Evolutionary conservation across 2,329 filamentous ascomycete genomes (phyloP).

Genomic region (Drechslerella dactyloides): DNA sequence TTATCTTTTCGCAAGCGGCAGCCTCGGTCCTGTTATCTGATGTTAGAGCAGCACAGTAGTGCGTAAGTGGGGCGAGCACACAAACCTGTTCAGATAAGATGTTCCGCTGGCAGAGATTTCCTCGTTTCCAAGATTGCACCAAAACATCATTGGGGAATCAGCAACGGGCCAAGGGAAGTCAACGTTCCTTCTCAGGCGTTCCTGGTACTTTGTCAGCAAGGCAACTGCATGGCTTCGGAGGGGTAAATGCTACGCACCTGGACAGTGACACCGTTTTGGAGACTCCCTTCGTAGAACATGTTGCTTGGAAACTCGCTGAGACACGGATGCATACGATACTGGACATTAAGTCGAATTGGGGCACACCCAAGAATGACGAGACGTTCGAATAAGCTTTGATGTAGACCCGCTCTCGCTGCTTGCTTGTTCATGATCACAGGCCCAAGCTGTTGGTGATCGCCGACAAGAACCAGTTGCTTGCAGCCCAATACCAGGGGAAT

Average conservation of each 20-base stretch:
- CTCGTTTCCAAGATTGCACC: conserved; percentile 96
- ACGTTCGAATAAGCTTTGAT: conserved; percentile 98
- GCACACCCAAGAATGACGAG: conserved; percentile 88
- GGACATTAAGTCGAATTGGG: conserved; percentile 91
- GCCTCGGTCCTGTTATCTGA: conserved; percentile 75
- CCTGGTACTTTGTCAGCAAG: conserved; percentile 55
- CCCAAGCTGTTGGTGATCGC: conserved; percentile 96
- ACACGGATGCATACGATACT: conserved; percentile 99
- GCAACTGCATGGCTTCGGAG: not conserved
- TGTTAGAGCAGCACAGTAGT: not conserved
- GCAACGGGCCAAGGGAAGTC: conserved; percentile 97
- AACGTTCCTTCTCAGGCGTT: conserved; percentile 87
- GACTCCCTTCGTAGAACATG: conserved; percentile 98
- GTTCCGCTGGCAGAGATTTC: conserved; percentile 98
- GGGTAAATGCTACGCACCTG: conserved; percentile 59
- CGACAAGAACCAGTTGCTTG: conserved; percentile 98
- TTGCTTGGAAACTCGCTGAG: conserved; percentile 97
- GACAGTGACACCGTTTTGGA: conserved; percentile 94
- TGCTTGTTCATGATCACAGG: conserved; percentile 99
- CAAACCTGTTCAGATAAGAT: conserved; percentile 79
- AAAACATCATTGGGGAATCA: conserved; percentile 99
- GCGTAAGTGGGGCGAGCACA: not conserved
- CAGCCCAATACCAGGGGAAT: conserved; percentile 95
- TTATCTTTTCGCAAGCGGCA: conserved; percentile 96
- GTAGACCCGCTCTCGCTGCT: conserved; percentile 93